Percentiles rank a stretch among this genome's conserved stretches.
Conservation (phyloP, 257 asterid genomes). For the Euphrasia confusa region DNA sequence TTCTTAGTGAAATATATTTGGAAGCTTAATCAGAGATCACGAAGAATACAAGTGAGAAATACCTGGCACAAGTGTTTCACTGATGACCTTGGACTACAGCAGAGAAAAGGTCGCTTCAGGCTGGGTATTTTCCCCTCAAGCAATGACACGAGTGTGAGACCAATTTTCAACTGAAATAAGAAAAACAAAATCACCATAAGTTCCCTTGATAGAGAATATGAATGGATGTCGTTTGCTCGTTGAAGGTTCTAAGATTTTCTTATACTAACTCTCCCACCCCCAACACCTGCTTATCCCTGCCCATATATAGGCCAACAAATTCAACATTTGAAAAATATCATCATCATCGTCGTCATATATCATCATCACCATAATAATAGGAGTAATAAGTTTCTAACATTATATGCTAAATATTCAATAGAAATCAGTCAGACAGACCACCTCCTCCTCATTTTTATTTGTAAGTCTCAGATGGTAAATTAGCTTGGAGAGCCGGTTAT, state of each 20-base stretch:
- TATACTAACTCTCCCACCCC: slow-evolving; percentile 13
- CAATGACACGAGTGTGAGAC: slow-evolving; percentile 68
- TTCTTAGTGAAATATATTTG: not conserved
- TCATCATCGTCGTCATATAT: too few species aligned
- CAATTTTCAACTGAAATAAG: slow-evolving; percentile 60
- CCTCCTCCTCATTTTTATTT: slow-evolving; percentile 57
- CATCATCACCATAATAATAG: too few species aligned
- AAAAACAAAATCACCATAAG: slow-evolving; percentile 24
- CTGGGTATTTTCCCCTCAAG: slow-evolving; percentile 67
- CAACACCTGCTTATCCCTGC: not conserved
- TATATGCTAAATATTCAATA: slow-evolving; percentile 5
- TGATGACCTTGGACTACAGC: slow-evolving; percentile 63
- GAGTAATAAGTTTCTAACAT: not conserved
- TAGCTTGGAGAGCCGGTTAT: slow-evolving; percentile 60
- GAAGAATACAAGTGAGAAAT: slow-evolving; percentile 24
- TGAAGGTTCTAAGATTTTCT: slow-evolving; percentile 2
- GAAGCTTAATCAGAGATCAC: slow-evolving; percentile 17
- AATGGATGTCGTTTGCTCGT: slow-evolving; percentile 1
- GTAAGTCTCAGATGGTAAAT: slow-evolving; percentile 58
- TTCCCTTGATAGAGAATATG: slow-evolving; percentile 9
- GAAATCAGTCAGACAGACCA: slow-evolving; percentile 5
- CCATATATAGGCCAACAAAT: not conserved
- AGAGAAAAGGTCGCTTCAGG: slow-evolving; percentile 76
- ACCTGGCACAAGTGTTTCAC: slow-evolving; percentile 81
- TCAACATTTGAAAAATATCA: not conserved